These are phyloP conservation scores for Podospora pseudopauciseta DNA, from an alignment of 495 filamentous ascomycete genomes.

Conservation along the genomic window DNA sequence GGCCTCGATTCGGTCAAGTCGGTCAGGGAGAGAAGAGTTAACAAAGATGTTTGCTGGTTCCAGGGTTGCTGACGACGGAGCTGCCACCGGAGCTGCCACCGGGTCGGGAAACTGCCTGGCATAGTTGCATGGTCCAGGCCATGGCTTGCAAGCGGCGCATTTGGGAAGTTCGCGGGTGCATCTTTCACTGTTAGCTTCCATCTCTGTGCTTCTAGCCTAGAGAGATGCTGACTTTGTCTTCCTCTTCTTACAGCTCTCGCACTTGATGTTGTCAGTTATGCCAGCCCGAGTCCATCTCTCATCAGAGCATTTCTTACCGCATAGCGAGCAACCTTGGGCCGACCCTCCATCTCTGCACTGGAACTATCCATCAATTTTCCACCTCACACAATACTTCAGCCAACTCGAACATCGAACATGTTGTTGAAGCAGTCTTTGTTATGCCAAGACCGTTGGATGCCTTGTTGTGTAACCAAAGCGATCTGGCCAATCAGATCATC, in stretches of 20 bases:
- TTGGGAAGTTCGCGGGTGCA: not conserved
- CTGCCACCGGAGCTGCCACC: too few relatives aligned
- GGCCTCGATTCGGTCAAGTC: not conserved
- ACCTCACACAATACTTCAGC: not conserved
- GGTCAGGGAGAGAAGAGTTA: not conserved
- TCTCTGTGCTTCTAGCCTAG: not conserved
- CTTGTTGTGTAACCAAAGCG: too few relatives aligned
- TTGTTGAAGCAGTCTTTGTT: not conserved
- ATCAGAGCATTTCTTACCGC: not conserved
- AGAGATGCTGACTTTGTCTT: not conserved
- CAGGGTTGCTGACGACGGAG: not conserved
- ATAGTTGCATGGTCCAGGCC: not conserved
- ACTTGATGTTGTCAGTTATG: not conserved
- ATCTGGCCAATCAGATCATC: too few relatives aligned
- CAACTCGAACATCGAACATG: too few relatives aligned
- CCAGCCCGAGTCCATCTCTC: not conserved
- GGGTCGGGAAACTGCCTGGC: not conserved
- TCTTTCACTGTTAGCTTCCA: not conserved
- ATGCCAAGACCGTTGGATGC: not conserved
- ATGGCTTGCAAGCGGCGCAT: not conserved
- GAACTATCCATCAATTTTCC: not conserved
- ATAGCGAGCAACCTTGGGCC: not conserved
- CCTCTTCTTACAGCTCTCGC: not conserved
- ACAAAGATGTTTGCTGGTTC: not conserved
- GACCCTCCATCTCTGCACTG: too few relatives aligned